Evolutionary conservation across 352 stramenopile species (phyloP).

Genomic region (Globisporangium acanthophoron): DNA sequence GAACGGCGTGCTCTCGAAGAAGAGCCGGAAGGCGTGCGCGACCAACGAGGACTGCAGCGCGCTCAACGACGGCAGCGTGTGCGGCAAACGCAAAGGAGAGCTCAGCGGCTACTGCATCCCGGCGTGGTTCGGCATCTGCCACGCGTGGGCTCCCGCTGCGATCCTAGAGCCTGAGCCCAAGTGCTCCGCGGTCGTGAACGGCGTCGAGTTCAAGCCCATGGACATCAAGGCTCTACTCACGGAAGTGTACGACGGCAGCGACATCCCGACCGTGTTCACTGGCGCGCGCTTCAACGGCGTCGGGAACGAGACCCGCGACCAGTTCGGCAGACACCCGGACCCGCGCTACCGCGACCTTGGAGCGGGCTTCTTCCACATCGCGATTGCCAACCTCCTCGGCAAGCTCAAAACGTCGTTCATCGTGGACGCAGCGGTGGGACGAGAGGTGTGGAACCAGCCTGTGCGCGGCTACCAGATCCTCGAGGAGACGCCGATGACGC

Average conservation of each 20-base stretch:
- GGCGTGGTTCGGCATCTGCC: constrained; percentile 44
- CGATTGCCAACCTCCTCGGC: constrained; percentile 39
- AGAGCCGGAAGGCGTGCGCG: constrained; percentile 2
- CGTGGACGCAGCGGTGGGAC: constrained; percentile 34
- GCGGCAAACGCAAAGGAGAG: constrained; percentile 21
- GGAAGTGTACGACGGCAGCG: constrained; percentile 28
- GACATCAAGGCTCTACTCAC: constrained; percentile 48
- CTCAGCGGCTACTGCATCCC: constrained; percentile 35
- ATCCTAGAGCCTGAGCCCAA: constrained; percentile 35
- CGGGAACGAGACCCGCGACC: constrained; percentile 17
- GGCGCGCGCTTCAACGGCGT: constrained; percentile 34
- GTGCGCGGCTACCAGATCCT: constrained; percentile 13
- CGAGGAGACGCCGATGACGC: constrained; percentile 1
- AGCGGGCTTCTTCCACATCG: constrained; percentile 43
- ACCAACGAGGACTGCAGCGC: constrained; percentile 7
- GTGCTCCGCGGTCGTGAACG: constrained; percentile 36
- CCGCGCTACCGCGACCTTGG: constrained; percentile 39
- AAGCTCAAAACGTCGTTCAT: constrained; percentile 32
- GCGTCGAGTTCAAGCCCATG: constrained; percentile 37
- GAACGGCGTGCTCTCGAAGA: constrained; percentile 15
- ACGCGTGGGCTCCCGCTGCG: constrained; percentile 37
- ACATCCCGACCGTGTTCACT: constrained; percentile 29
- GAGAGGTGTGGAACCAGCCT: constrained; percentile 17
- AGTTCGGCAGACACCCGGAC: constrained; percentile 41
- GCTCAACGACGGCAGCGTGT: constrained; percentile 22